Evolutionary conservation across 2,329 filamentous ascomycete species (phyloP).

Genomic region (Lasiodiplodia sp.): DNA sequence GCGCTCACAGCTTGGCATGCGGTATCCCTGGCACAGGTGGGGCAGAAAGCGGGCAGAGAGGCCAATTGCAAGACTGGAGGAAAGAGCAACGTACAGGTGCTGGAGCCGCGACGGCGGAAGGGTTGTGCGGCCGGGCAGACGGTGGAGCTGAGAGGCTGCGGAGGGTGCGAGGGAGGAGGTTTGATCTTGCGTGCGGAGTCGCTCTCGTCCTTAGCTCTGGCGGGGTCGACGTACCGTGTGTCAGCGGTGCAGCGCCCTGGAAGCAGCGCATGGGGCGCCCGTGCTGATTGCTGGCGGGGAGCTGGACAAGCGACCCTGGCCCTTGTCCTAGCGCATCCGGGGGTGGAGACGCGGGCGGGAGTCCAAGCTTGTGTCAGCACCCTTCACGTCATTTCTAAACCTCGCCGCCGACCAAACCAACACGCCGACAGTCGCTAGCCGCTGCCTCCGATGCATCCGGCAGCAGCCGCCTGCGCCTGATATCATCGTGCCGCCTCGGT

Average conservation of each 20-base stretch:
- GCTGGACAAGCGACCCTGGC: not conserved
- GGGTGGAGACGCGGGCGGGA: constrained; percentile 24
- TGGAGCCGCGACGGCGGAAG: not conserved
- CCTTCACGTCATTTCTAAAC: constrained; percentile 6
- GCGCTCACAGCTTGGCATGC: constrained; percentile 4
- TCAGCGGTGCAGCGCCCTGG: not conserved
- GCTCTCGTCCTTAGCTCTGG: not conserved
- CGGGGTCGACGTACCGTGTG: not conserved
- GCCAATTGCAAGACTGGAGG: not conserved
- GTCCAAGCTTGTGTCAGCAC: constrained; percentile 13
- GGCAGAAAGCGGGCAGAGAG: not conserved
- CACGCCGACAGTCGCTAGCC: not conserved
- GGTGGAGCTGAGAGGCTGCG: not conserved
- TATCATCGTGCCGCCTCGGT: not conserved
- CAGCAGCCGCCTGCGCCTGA: not conserved
- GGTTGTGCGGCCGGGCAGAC: not conserved
- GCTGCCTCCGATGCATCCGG: not conserved
- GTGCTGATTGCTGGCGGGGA: too few relatives aligned
- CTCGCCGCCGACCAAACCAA: not conserved
- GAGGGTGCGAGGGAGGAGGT: not conserved
- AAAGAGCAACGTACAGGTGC: not conserved
- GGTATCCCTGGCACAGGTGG: not conserved
- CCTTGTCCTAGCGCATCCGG: constrained; percentile 15
- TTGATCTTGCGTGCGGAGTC: not conserved
- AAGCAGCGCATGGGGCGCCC: too few relatives aligned